These are phyloP conservation scores for Cercospora beticola DNA, from an alignment of 2,329 filamentous ascomycete genomes.

Conservation along the genomic window DNA sequence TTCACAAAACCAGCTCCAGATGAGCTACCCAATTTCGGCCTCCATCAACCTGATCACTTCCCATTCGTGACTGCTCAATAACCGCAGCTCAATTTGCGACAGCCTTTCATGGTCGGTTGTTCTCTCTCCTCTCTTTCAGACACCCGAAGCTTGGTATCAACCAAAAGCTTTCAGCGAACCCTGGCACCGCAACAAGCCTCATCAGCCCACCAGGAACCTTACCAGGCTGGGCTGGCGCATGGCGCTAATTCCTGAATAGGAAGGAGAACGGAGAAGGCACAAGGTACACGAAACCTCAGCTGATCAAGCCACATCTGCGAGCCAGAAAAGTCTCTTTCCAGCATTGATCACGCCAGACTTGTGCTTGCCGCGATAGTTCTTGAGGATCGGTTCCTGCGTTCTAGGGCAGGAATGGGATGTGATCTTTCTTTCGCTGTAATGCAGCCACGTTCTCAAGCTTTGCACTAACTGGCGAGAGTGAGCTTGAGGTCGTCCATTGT, in stretches of 20 bases:
- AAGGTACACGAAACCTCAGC: neutral
- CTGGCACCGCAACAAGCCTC: neutral
- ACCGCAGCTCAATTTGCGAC: too few species aligned
- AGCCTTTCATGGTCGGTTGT: neutral
- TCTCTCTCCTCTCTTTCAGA: neutral
- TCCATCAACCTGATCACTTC: neutral
- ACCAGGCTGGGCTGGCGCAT: neutral
- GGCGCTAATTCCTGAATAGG: neutral
- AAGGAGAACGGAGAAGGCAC: neutral
- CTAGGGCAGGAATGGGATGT: neutral
- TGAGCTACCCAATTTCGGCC: neutral
- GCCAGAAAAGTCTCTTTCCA: neutral
- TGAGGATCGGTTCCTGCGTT: neutral
- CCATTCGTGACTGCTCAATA: neutral
- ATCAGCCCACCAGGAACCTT: neutral
- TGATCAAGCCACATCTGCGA: neutral
- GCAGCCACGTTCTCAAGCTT: neutral
- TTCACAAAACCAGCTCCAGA: neutral
- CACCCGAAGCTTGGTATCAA: neutral
- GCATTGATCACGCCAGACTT: neutral
- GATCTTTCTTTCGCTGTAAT: neutral
- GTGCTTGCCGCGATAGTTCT: neutral
- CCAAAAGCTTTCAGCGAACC: neutral
- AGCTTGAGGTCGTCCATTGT: neutral
- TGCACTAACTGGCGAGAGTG: neutral